Evolutionary conservation across 2,329 filamentous ascomycete genomes (phyloP).

Genomic region (Fusarium xyrophilum): DNA sequence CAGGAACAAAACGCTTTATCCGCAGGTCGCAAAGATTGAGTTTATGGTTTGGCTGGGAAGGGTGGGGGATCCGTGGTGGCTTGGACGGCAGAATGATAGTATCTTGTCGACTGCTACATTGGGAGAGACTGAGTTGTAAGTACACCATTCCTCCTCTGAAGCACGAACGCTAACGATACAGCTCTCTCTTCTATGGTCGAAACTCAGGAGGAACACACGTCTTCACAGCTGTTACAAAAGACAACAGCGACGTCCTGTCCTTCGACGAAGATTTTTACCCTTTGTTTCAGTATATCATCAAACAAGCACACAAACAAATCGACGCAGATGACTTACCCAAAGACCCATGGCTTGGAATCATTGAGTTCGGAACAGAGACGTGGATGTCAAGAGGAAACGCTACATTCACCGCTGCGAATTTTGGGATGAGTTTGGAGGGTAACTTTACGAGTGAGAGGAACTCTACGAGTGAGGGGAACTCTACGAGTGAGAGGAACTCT

Average conservation of each 20-base stretch:
- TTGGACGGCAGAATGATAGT: conserved; percentile 27
- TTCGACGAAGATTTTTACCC: conserved; percentile 39
- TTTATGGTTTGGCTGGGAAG: conserved; percentile 40
- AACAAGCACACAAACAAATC: conserved; percentile 24
- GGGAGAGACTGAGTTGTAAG: conserved; percentile 38
- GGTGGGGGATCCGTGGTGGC: conserved; percentile 40
- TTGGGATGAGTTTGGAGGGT: conserved; percentile 30
- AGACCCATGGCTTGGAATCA: conserved; percentile 31
- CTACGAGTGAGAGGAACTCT: neutral
- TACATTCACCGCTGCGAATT: conserved; percentile 39
- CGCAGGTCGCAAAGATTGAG: conserved; percentile 34
- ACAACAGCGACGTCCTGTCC: conserved; percentile 30
- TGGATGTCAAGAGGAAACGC: conserved; percentile 38
- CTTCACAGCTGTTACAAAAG: conserved; percentile 31
- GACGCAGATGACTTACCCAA: conserved; percentile 31
- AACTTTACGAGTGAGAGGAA: neutral
- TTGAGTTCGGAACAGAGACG: conserved; percentile 39
- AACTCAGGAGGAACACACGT: conserved; percentile 38
- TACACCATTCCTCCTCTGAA: too few species aligned
- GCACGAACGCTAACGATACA: too few species aligned
- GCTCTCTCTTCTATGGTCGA: conserved; percentile 35
- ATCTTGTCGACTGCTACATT: conserved; percentile 35
- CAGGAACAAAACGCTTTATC: conserved; percentile 31
- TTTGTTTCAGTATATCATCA: conserved; percentile 35
- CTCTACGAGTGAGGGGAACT: conserved; percentile 5